Evolutionary conservation across 2,329 filamentous ascomycete species (phyloP), one percentile per base, ranked within the genome.

Genomic region (Epichloe baconii): DNA sequence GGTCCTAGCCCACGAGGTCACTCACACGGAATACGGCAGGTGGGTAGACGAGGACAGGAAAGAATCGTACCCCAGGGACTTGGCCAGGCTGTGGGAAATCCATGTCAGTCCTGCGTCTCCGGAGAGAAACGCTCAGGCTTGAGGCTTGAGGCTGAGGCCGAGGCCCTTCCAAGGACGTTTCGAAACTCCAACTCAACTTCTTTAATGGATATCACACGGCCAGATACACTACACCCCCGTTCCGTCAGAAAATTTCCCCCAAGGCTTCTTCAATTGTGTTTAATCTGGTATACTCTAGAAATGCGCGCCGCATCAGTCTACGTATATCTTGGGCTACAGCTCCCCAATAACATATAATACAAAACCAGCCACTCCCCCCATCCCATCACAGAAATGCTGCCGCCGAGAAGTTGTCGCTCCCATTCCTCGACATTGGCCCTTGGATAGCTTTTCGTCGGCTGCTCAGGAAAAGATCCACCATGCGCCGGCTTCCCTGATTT

Each of bases 401-500:
- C 2, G 54, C 52, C 2, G 63, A 60, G 5, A 61, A 64, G 52
- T 58, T 63, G 3, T 61, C 61, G 43, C 56, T 56, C 26, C 54
- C 59, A 17, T 54, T 57, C 7, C 54, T 57, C 37, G 55, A 54
- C 48, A 50, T 53, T 26, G 64, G 68, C 12, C 68, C 69, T 23
- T 64, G 60, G 38, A 71, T 68, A 12, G 68, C 66, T 54, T 62
- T 71, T 15, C 71, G 67, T 17, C 76, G 68, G 45, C 70, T 76
- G 53, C 66, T 77, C 31, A 79, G 63, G 58, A 79, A 79, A 47
- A 73, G 53, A 49, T 79, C 75, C 7, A 79, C 75, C 72, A 79
- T 78, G 42, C 66, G 66, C 60, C 71, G 71, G 56, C 74, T 75
- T 2, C 72, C 72, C 70, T 60, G 0, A 60, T 61, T 52, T 71